Evolutionary conservation across 768 basidiomycete genomes (phyloP), one percentile per base, ranked within the genome.

Genomic region (Leucocoprinus sp.): DNA sequence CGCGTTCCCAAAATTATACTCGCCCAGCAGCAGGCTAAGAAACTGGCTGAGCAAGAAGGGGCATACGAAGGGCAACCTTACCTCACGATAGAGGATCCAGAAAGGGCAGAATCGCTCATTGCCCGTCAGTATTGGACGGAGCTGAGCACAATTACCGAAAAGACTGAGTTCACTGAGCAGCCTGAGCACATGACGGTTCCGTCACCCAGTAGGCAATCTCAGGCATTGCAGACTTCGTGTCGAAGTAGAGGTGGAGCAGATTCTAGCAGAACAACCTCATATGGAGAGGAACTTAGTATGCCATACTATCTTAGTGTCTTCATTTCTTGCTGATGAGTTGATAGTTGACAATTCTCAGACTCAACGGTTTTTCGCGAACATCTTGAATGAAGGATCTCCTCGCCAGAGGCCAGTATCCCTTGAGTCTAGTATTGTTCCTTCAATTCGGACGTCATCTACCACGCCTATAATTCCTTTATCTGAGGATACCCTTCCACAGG

Each of bases 61-160:
- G 17, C 39, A 28, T 41, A 26, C 15, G 12, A 12, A 41, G 22
- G 12, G 5, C 26, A 41, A 18, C 26, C 39, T 31, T 59, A 60
- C 52, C 50, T 59, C 8, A 51, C 56, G 33, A 60, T 56, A 23
- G 57, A 55, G 12, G 54, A 54, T 15, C 29, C 48, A 14, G 45
- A 47, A 22, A 36, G 36, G 5, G 8, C 23, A 8, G 35, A 28
- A 38, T 50, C 62, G 8, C 61, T 60, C 9, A 52, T 48, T 19
- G 44, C 49, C 2, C 49, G 57, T 11, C 63, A 58, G 29, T 55
- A 57, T 40, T 62, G 66, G 24, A 38, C 47, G 4, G 67, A 65
- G 43, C 62, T 85, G 48, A 82, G 75, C 48, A 82, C 79, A 3
- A 88, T 88, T 49, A 69, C 74, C 18, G 84, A 88, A 62, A 63